Percentiles rank a stretch among this genome's conserved stretches.
Conservation (phyloP, 768 basidiomycete genomes). For the Leccinum subtestaceum region DNA sequence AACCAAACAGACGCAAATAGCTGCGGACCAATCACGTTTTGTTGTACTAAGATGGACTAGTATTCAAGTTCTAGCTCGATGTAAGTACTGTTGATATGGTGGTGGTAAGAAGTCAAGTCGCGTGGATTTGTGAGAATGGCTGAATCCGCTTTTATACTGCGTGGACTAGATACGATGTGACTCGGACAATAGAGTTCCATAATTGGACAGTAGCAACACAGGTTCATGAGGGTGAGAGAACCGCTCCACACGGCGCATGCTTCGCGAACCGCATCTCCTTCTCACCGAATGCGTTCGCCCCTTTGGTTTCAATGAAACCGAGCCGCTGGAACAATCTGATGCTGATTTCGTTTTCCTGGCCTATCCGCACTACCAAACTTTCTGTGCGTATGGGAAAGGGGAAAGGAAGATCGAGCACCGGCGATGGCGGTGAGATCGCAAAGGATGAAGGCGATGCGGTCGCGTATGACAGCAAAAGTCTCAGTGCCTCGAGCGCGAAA, state of each 20-base stretch:
- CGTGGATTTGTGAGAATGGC: not conserved
- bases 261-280: constrained; percentile 64
- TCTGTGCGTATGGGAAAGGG: constrained; percentile 44
- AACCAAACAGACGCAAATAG: constrained; percentile 14
- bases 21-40: constrained; percentile 1
- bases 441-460: constrained; percentile 40
- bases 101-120: constrained; percentile 13
- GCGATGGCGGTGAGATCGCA: constrained; percentile 11
- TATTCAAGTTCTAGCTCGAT: not conserved
- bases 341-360: constrained; percentile 64
- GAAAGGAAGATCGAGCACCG: constrained; percentile 28
- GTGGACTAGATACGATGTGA: constrained; percentile 5
- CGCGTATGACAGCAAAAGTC: constrained; percentile 66
- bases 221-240: constrained; percentile 4
- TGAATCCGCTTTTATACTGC: not conserved
- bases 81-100: constrained; percentile 4
- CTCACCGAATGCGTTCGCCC: constrained; percentile 75
- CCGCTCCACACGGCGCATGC: no score
- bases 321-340: constrained; percentile 72
- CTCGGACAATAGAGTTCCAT: constrained; percentile 15
- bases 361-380: constrained; percentile 67
- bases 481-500: constrained; percentile 58
- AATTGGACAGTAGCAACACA: not conserved
- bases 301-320: constrained; percentile 68
- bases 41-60: not conserved